Conservation (phyloP, 2,329 filamentous ascomycete species). For the Metarhizium humberi region DNA sequence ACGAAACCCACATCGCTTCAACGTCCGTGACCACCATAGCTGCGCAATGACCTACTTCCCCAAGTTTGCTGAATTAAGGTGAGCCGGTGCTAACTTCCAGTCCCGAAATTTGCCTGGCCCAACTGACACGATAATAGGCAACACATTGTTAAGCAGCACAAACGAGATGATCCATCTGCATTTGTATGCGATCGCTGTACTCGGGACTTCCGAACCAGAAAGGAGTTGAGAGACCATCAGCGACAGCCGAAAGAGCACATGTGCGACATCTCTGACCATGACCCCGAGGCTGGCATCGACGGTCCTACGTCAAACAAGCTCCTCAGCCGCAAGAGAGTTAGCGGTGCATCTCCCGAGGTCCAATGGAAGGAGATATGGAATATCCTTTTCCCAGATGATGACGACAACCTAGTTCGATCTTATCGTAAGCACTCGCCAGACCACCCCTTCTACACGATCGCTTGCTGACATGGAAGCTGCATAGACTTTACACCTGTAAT, state of each 20-base stretch:
- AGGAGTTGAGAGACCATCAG: conserved; percentile 29
- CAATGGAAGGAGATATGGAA: conserved; percentile 33
- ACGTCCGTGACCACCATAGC: conserved; percentile 33
- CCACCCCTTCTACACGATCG: background rate
- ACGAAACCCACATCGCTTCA: conserved; percentile 34
- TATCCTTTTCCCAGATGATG: conserved; percentile 32
- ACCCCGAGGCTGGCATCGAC: conserved; percentile 30
- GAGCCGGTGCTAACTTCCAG: conserved; percentile 5
- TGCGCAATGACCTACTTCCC: conserved; percentile 35
- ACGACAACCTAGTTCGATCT: conserved; percentile 20
- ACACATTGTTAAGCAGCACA: conserved; percentile 34
- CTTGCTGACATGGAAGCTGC: background rate
- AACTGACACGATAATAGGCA: conserved; percentile 18
- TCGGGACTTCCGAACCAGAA: conserved; percentile 26
- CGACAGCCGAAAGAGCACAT: conserved; percentile 30
- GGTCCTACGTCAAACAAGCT: conserved; percentile 30
- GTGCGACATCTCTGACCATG: conserved; percentile 31
- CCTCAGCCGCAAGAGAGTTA: conserved; percentile 28
- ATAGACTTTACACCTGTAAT: conserved; percentile 31
- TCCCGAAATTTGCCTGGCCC: background rate
- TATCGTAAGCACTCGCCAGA: conserved; percentile 16
- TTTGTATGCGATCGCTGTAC: conserved; percentile 32
- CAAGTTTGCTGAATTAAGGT: conserved; percentile 32
- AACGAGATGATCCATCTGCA: conserved; percentile 29
- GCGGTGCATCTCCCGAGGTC: conserved; percentile 26